These are phyloP conservation scores for Pichia sp. DNA, from an alignment of 1,139 yeast genomes.

Conservation along the genomic window DNA sequence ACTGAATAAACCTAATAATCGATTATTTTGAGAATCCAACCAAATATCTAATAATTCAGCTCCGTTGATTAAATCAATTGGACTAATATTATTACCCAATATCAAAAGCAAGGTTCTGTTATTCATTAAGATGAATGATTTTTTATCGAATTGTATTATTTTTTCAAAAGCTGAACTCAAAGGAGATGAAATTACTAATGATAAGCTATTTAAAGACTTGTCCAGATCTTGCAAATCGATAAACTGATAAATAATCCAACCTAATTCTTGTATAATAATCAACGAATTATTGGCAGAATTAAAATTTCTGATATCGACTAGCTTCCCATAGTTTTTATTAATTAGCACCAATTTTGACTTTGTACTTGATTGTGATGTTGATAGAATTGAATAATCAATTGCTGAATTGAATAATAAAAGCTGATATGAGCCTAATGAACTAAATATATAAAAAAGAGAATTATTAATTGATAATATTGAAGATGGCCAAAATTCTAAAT, in stretches of 20 bases:
- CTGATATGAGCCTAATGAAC: constrained; percentile 17
- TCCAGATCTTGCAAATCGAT: constrained; percentile 3
- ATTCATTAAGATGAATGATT: constrained; percentile 18
- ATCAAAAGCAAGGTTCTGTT: constrained; percentile 19
- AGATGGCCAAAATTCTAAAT: constrained; percentile 22
- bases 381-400: neutral
- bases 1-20: neutral
- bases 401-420: neutral
- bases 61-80: constrained; percentile 7
- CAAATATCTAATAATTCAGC: neutral
- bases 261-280: constrained; percentile 23
- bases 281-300: constrained; percentile 4
- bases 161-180: constrained; percentile 18
- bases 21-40: neutral
- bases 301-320: constrained; percentile 14
- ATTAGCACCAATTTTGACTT: neutral
- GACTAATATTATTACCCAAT: constrained; percentile 16
- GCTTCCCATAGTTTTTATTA: neutral
- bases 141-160: constrained; percentile 7
- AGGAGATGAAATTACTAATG: constrained; percentile 21
- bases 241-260: constrained; percentile 24
- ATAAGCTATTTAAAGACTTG: constrained; percentile 3
- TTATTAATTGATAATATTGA: constrained; percentile 16
- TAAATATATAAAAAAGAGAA: constrained; percentile 17
- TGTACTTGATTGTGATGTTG: neutral